Evolutionary conservation across 768 basidiomycete genomes (phyloP), one percentile per base, ranked within the genome.

Genomic region (Hydnum rufescens): DNA sequence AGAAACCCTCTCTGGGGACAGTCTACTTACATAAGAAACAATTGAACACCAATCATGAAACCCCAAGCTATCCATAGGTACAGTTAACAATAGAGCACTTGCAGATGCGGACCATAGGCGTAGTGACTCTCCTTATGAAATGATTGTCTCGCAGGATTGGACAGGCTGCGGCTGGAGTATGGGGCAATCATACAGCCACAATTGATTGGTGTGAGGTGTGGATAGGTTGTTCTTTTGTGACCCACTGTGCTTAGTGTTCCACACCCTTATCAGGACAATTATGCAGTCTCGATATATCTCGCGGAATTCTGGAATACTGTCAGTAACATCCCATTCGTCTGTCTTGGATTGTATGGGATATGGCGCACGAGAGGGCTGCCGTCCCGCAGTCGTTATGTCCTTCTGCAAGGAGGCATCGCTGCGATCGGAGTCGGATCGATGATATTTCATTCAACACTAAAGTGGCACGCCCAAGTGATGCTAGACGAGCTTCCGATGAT

Each of bases 401-500:
- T 57, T 4, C 36, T 53, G 3, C 54, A 57, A 5, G 32, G 29
- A 5, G 47, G 32, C 31, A 32, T 55, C 32, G 65, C 63, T 0
- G 47, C 64, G 46, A 65, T 67, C 42, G 66, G 64, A 2, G 49
- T 64, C 19, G 64, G 66, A 13, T 62, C 62, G 52, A 58, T 60
- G 42, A 62, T 63, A 25, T 67, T 67, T 52, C 66, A 67, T 54
- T 56, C 57, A 57, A 65, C 61, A 19, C 52, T 67, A 39, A 57
- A 57, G 43, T 67, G 64, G 64, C 60, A 61, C 32, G 65, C 64
- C 60, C 66, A 67, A 56, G 55, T 55, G 22, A 28, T 55, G 51
- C 59, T 67, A 59, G 66, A 67, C 51, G 66, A 67, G 53, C 49
- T 67, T 19, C 66, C 66, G 16, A 67, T 67, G 66, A 66, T 67